Evolutionary conservation across 257 asterid species (phyloP).

Genomic region (Solanum infundibuliforme): DNA sequence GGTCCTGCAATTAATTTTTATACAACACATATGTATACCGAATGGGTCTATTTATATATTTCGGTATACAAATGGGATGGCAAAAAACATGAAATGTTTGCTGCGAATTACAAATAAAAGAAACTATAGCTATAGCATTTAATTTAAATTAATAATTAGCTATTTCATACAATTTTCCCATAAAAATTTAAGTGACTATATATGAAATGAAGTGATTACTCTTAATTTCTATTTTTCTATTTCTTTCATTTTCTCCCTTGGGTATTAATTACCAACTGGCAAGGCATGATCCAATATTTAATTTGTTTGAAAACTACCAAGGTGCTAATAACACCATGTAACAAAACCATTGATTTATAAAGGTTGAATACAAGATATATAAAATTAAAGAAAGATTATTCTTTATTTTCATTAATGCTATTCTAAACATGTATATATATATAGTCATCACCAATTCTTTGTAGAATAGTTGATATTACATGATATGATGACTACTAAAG

Average conservation of each 20-base stretch:
- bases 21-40: no score
- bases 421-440: background rate
- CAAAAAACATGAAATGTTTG: no score
- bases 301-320: background rate
- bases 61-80: no score
- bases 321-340: background rate
- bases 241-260: background rate
- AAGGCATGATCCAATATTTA: background rate
- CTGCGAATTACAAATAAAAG: no score
- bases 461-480: background rate
- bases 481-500: background rate
- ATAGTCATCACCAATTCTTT: background rate
- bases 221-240: background rate
- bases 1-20: no score
- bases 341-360: background rate
- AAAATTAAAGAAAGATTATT: background rate
- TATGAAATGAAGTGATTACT: background rate
- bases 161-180: no score
- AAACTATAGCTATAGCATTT: no score
- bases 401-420: background rate
- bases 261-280: background rate
- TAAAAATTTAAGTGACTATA: background rate
- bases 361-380: background rate
- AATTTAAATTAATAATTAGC: no score
- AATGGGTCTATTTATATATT: no score